A percentile compares a stretch with the other conserved stretches of the same genome.
Evolutionary conservation across 2,329 filamentous ascomycete species (phyloP).

Genomic region (Ilyonectria robusta): DNA sequence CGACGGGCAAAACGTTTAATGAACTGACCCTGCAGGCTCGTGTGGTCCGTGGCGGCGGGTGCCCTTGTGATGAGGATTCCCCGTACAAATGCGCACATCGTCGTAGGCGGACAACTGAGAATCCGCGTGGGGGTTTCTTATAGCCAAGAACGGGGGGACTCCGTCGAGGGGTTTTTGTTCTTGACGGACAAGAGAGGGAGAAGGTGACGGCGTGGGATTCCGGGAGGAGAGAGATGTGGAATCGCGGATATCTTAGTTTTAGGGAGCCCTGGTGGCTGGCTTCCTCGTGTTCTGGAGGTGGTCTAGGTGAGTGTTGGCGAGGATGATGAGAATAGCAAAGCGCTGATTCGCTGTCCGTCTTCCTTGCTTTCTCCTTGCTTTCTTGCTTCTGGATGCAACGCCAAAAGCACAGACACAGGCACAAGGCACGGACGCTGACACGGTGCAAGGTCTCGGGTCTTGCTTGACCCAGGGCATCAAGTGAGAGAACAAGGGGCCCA

Average conservation of each 20-base stretch:
- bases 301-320: neutral
- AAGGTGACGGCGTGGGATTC: neutral
- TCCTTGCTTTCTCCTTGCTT: conserved; percentile 2
- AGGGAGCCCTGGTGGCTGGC: neutral
- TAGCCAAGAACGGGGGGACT: neutral
- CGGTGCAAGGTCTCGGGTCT: neutral
- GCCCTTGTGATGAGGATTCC: neutral
- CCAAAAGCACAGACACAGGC: neutral
- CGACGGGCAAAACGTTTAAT: neutral
- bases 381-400: neutral
- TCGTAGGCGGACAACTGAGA: neutral
- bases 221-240: neutral
- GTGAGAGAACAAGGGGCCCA: neutral
- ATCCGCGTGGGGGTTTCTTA: neutral
- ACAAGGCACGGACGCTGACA: neutral
- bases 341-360: neutral
- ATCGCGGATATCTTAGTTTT: neutral
- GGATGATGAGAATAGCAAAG: conserved; percentile 6
- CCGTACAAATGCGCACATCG: neutral
- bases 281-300: neutral
- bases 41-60: neutral
- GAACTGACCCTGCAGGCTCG: neutral
- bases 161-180: neutral
- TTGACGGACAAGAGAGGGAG: neutral
- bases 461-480: neutral